Evolutionary conservation across 108 stramenopile genomes (phyloP).

Genomic region (Poteriospumella lacustris): DNA sequence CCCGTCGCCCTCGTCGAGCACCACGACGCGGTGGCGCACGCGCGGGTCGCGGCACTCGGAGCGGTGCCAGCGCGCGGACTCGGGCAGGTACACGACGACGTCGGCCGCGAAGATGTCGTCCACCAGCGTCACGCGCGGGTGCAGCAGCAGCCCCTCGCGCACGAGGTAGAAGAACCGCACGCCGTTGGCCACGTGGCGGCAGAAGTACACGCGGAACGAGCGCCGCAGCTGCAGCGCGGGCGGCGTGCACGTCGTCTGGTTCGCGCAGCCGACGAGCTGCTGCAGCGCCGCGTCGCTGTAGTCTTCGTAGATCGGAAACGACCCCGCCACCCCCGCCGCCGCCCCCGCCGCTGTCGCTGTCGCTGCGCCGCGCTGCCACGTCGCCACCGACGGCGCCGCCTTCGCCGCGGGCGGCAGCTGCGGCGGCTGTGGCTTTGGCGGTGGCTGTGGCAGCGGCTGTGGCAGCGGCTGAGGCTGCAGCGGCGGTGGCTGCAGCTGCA

Average conservation of each 20-base stretch:
- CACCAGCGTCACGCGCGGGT: not conserved
- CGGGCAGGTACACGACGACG: conserved; percentile 20
- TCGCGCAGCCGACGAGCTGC: no score
- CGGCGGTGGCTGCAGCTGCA: no score
- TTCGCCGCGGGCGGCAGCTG: no score
- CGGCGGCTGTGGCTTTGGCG: no score
- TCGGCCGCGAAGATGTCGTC: not conserved
- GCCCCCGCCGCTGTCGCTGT: no score
- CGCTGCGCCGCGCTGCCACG: no score
- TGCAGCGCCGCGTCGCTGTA: no score
- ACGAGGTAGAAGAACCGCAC: conserved; percentile 24
- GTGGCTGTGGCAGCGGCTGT: no score
- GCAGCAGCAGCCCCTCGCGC: not conserved
- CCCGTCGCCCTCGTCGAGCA: conserved; percentile 31
- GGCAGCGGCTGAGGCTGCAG: no score
- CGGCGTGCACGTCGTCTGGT: conserved; percentile 3
- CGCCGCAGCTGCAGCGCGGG: not conserved
- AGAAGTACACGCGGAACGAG: not conserved
- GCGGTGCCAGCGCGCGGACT: not conserved
- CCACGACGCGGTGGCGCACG: not conserved
- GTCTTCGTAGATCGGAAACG: no score
- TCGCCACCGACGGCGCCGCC: no score
- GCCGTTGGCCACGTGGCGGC: not conserved
- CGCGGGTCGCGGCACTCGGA: not conserved
- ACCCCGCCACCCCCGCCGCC: no score